Base-by-base conservation (phyloP, 2,329 filamentous ascomycete genomes). In the Botrytis squamosa region DNA sequence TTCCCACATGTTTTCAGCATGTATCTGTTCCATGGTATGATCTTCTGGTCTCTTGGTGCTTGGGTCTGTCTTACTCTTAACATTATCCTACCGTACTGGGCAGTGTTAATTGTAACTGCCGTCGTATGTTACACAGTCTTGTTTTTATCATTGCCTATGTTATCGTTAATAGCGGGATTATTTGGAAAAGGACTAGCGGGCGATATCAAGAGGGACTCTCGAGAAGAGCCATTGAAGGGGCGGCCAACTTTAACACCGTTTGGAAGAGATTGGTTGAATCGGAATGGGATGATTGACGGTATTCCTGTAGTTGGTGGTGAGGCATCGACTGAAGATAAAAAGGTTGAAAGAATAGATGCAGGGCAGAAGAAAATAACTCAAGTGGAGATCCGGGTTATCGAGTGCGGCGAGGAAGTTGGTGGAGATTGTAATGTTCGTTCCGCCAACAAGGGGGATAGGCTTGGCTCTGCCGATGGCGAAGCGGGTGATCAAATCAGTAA, bases 1-100 rank as follows among this genome's bases (percentile, higher is more conserved):
- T 85, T 85, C 77, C 85, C 84, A 8, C 85, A 86, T 77, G 84
- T 85, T 76, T 85, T 85, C 78, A 86, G 84, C 55, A 84, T 86
- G 71, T 86, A 86, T 75, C 82, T 86, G 12, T 80, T 85, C 67
- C 85, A 86, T 75, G 85, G 85, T 55, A 77, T 81, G 57, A 76
- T 81, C 29, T 81, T 81, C 74, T 81, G 80, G 80, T 75, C 76
- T 18, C 57, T 81, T 10, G 80, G 80, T 25, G 73, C 80, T 25
- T 76, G 75, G 71, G 66, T 77, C 12, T 76, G 75, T 60, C 72
- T 81, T 20, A 71, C 73, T 14, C 57, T 81, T 12, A 74, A 69
- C 29, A 67, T 63, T 3, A 60, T 74, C 16, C 75, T 78, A 22
- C 79, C 78, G 1, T 81, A 81, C 70, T 80, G 78, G 78, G 64